These are phyloP conservation scores for Rhizoclosmatium hyalinum DNA, from an alignment of 371 early-diverging fungal genomes.

Conservation along the genomic window DNA sequence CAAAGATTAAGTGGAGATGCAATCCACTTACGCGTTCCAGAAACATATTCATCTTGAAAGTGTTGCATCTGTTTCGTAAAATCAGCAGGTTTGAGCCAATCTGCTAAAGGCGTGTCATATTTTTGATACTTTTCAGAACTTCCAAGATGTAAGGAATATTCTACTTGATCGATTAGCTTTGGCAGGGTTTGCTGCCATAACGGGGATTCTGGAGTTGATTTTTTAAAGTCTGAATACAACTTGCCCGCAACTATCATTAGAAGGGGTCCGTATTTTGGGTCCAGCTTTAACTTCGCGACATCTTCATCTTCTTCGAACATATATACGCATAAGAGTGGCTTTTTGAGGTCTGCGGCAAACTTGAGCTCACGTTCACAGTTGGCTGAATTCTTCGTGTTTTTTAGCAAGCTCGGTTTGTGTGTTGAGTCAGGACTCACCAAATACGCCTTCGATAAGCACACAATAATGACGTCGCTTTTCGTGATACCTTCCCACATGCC, in stretches of 20 bases:
- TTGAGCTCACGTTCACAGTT: slow-evolving; percentile 23
- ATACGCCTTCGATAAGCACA: slow-evolving; percentile 26
- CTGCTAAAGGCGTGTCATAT: too few species aligned
- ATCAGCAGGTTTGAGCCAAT: too few species aligned
- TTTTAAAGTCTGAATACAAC: slow-evolving; percentile 22
- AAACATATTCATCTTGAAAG: too few species aligned
- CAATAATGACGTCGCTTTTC: slow-evolving; percentile 23
- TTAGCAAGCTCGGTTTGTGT: not conserved
- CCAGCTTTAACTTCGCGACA: not conserved
- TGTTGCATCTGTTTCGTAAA: too few species aligned
- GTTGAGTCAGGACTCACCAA: slow-evolving; percentile 13
- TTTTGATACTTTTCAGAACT: too few species aligned
- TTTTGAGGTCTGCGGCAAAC: slow-evolving; percentile 26
- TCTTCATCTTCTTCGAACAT: slow-evolving; percentile 21
- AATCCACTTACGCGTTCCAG: too few species aligned
- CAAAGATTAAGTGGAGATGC: too few species aligned
- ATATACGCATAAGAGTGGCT: slow-evolving; percentile 9
- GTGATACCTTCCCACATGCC: slow-evolving; percentile 17
- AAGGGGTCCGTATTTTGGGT: not conserved
- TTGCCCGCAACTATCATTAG: slow-evolving; percentile 8
- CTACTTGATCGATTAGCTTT: not conserved
- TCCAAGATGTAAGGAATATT: too few species aligned
- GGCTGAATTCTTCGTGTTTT: slow-evolving; percentile 4
- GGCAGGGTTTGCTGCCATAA: slow-evolving; percentile 3
- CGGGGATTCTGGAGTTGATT: not conserved